A percentile compares a stretch with the other conserved stretches of the same genome.
These are phyloP conservation scores for Suillus tomentosus DNA, from an alignment of 768 basidiomycete species.

Conservation along the genomic window DNA sequence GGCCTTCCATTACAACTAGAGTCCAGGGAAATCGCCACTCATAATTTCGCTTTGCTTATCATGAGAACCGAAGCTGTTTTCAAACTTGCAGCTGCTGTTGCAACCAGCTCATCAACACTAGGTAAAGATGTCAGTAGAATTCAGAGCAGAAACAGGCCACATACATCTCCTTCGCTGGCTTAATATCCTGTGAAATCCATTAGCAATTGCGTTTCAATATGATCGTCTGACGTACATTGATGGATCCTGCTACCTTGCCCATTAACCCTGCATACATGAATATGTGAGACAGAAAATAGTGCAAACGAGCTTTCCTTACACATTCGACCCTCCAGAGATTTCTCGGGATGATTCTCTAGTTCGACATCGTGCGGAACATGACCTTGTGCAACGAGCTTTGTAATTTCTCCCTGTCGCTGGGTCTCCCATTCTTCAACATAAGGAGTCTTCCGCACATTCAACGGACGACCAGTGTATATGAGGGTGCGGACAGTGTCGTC, in stretches of 20 bases:
- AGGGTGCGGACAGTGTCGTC: slow-evolving; percentile 74
- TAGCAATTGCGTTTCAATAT: slow-evolving; percentile 7
- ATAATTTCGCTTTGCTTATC: slow-evolving; percentile 51
- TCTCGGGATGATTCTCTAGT: slow-evolving; percentile 67
- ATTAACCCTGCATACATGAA: slow-evolving; percentile 57
- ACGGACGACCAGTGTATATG: slow-evolving; percentile 77
- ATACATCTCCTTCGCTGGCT: slow-evolving; percentile 84
- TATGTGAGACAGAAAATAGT: slow-evolving; percentile 10
- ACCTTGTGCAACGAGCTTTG: slow-evolving; percentile 58
- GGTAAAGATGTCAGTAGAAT: slow-evolving; percentile 14
- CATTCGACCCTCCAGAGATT: slow-evolving; percentile 54
- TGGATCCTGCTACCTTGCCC: slow-evolving; percentile 76
- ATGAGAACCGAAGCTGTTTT: slow-evolving; percentile 44
- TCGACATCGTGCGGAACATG: slow-evolving; percentile 78
- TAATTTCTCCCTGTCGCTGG: slow-evolving; percentile 59
- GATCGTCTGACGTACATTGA: slow-evolving; percentile 45
- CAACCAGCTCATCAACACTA: slow-evolving; percentile 83
- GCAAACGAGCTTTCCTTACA: slow-evolving; percentile 45
- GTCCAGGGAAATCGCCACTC: slow-evolving; percentile 8
- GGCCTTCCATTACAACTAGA: neutral
- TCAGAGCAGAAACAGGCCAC: slow-evolving; percentile 3
- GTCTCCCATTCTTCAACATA: slow-evolving; percentile 82
- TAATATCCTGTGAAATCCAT: slow-evolving; percentile 57
- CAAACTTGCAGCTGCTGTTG: slow-evolving; percentile 63
- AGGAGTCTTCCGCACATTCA: slow-evolving; percentile 79